A percentile compares a stretch with the other conserved stretches of the same genome.
These are phyloP conservation scores for Pestalotiopsis sp. DNA, from an alignment of 2,329 filamentous ascomycete genomes.

Conservation along the genomic window DNA sequence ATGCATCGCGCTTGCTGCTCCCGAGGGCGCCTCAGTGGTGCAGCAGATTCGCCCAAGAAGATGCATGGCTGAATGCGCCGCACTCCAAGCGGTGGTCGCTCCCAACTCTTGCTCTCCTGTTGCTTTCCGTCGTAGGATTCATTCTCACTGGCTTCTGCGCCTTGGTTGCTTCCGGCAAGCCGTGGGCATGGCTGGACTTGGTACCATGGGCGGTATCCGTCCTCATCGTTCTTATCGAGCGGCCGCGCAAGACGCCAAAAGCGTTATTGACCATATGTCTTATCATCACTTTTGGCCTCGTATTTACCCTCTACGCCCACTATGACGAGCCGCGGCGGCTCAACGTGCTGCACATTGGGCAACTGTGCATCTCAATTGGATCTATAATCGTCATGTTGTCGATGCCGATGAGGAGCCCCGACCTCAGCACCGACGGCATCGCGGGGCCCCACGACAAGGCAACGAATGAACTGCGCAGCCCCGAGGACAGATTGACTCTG, in stretches of 20 bases:
- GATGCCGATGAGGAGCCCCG: conserved; percentile 70
- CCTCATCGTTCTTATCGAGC: conserved; percentile 37
- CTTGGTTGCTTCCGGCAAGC: conserved; percentile 27
- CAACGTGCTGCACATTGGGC: conserved; percentile 31
- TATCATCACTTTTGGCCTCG: conserved; percentile 31
- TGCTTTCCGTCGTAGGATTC: conserved; percentile 35
- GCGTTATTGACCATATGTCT: conserved; percentile 39
- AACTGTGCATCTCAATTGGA: conserved; percentile 41
- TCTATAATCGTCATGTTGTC: conserved; percentile 56
- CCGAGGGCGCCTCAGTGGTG: conserved; percentile 39
- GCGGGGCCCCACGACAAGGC: conserved; percentile 56
- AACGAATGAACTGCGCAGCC: conserved; percentile 60
- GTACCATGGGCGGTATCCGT: conserved; percentile 39
- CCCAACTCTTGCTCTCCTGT: conserved; percentile 37
- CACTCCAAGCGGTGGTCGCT: conserved; percentile 34
- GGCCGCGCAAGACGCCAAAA: conserved; percentile 43
- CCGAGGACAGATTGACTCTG: conserved; percentile 77
- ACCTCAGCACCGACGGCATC: conserved; percentile 55
- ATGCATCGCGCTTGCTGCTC: conserved; percentile 23
- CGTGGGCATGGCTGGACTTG: conserved; percentile 32
- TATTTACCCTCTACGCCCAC: conserved; percentile 25
- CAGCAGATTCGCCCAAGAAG: conserved; percentile 43
- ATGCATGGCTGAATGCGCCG: conserved; percentile 17
- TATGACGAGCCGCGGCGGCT: conserved; percentile 30
- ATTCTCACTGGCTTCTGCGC: conserved; percentile 31